Evolutionary conservation across 345 rosid species (phyloP), one percentile per base, ranked within the genome.

Genomic region (Boechera stricta): DNA sequence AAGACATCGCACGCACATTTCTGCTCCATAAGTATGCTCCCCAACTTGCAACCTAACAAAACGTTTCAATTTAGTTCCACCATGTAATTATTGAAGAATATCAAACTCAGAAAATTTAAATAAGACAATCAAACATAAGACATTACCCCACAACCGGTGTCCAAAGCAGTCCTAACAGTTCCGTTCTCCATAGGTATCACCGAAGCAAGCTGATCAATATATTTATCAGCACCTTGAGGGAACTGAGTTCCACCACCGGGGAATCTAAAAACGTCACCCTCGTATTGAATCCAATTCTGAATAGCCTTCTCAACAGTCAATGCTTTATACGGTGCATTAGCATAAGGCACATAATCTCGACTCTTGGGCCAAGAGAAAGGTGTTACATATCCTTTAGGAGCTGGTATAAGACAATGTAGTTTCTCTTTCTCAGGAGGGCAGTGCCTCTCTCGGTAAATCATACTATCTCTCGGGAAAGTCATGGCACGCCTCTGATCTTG

Each of bases 231-330:
- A 70, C 99, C 99, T 64, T 96, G 99, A 60, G 99, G 99, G 49
- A 96, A 96, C 85, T 93, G 98, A 32, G 99, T 96, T 69, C 99
- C 99, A 12, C 99, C 99, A 24, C 99, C 99, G 0, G 99, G 99
- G 81, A 96, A 96, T 79, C 93, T 87, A 74, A 96, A 96, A 39
- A 96, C 98, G 26, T 86, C 90, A 11, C 98, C 99, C 72, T 96
- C 98, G 38, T 87, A 96, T 75, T 96, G 98, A 74, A 96, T 88
- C 99, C 99, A 96, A 57, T 96, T 96, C 87, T 96, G 99, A 73
- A 93, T 91, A 64, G 99, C 99, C 83, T 96, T 96, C 86, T 96
- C 98, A 64, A 96, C 98, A 0, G 99, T 96, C 85, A 96, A 89
- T 74, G 94, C 91, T 83, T 96, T 96, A 57, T 93, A 93, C 2